Base-by-base conservation (phyloP, 495 filamentous ascomycete genomes). In the Podospora sp. region DNA sequence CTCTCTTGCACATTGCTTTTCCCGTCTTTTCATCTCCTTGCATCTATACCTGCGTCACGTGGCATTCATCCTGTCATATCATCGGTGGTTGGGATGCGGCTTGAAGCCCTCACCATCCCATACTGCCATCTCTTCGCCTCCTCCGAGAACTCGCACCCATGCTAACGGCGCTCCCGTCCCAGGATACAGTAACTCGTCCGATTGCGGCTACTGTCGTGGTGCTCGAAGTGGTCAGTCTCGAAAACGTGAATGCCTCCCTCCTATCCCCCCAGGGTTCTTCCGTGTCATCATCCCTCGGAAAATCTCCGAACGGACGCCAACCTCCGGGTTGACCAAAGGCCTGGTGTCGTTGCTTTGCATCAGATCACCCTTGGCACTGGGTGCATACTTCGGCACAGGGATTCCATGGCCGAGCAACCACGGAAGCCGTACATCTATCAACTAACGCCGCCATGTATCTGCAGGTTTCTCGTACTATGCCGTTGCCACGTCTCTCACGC, bases 381-480 rank as follows among this genome's bases (percentile, higher is more conserved):
- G 16, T 63, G 51, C 65, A 69, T 59, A 46, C 49, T 63, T 50
- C 4, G 33, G 36, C 59, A 29, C 51, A 60, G 12, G 63, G 57
- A 52, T 68, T 25, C 16, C 22, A 56, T 50, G 64, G 40, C 18
- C 16, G 36, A 53, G 22, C 56, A 59, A 18, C 55, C 25, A 22
- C 61, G 9, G 18, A 27, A 50, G 29, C 29, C 50, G 12, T 35
- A 26, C 25, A 16, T 33, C 20, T 25, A 6, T 7, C 25, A 26
- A 11, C n/a, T 29, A 9, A 14, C 49, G 63, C 70, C 66, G 52
- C 9, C 24, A 36, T 22, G 11, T 36, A 18, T 59, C 25, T 67
- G 26, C 78, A 97, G 96, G 90, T 77, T 90, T 87, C 74, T 91
- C 90, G 61, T 96, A 96, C 79, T 97, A 93, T 81, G 85, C 91